Evolutionary conservation across 2,329 filamentous ascomycete species (phyloP).

Genomic region (Endothia cerciana): DNA sequence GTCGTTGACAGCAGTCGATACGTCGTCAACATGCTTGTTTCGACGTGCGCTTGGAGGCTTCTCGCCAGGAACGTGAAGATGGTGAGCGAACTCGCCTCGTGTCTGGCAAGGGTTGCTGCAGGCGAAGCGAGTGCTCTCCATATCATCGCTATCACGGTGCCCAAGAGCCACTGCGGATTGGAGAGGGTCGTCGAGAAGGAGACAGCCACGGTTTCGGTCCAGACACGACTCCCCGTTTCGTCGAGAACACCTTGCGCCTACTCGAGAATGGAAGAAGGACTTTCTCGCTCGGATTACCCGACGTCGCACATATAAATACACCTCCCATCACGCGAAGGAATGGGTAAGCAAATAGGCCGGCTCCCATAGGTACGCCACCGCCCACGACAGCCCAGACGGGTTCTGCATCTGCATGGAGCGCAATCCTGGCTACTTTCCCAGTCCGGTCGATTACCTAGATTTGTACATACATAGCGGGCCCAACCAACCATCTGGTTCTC

Average conservation of each 20-base stretch:
- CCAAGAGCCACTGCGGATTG: neutral
- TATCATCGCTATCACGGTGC: neutral
- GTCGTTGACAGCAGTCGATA: neutral
- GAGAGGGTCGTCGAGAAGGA: neutral
- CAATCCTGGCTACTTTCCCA: neutral
- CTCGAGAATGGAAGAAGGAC: neutral
- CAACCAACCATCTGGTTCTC: too few species aligned
- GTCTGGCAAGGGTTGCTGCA: neutral
- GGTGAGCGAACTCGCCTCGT: neutral
- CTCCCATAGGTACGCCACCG: neutral
- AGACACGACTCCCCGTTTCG: neutral
- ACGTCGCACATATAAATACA: slow-evolving; percentile 1
- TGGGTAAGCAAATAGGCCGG: slow-evolving; percentile 1
- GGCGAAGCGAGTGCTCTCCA: neutral
- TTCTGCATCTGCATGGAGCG: neutral
- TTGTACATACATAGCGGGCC: too few species aligned
- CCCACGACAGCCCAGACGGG: neutral
- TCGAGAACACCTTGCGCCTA: neutral
- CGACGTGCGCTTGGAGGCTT: neutral
- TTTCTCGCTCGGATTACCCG: neutral
- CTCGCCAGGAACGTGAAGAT: neutral
- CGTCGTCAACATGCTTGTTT: neutral
- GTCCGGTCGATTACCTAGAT: neutral
- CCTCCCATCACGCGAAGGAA: neutral
- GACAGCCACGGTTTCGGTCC: too few species aligned